Evolutionary conservation across 2,329 filamentous ascomycete genomes (phyloP).

Genomic region (Scedosporium apiospermum): DNA sequence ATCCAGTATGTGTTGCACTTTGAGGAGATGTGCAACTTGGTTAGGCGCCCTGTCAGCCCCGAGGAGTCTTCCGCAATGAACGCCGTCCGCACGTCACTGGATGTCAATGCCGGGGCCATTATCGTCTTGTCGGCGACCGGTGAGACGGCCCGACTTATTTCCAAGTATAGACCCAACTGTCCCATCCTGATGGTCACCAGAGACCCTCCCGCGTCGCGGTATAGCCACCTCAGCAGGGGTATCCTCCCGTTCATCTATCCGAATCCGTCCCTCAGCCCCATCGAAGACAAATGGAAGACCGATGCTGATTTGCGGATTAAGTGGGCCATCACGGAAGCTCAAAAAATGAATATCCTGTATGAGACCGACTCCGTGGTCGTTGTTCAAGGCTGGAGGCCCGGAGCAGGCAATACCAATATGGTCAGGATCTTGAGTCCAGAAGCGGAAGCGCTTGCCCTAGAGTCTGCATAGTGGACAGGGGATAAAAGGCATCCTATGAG

Average conservation of each 20-base stretch:
- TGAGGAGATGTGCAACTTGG: constrained; percentile 82
- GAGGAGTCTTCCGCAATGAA: constrained; percentile 95
- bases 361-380: neutral
- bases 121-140: constrained; percentile 94
- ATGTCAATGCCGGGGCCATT: constrained; percentile 93
- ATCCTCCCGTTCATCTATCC: constrained; percentile 60
- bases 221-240: constrained; percentile 90
- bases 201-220: constrained; percentile 73
- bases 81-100: constrained; percentile 87
- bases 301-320: neutral
- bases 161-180: constrained; percentile 97
- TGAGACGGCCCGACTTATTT: constrained; percentile 85
- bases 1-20: constrained; percentile 96
- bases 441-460: neutral
- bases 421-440: neutral
- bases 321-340: neutral
- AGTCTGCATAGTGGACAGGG: neutral
- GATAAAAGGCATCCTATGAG: neutral
- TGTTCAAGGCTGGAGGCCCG: constrained; percentile 1
- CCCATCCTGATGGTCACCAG: constrained; percentile 99
- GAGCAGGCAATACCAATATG: neutral
- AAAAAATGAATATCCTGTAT: neutral
- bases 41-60: constrained; percentile 73
- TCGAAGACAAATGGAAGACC: neutral
- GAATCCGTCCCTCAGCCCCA: neutral